Percentiles rank a stretch among this genome's conserved stretches.
Conservation (phyloP, 1,284 basidiomycete species). For the Naganishia liquefaciens region DNA sequence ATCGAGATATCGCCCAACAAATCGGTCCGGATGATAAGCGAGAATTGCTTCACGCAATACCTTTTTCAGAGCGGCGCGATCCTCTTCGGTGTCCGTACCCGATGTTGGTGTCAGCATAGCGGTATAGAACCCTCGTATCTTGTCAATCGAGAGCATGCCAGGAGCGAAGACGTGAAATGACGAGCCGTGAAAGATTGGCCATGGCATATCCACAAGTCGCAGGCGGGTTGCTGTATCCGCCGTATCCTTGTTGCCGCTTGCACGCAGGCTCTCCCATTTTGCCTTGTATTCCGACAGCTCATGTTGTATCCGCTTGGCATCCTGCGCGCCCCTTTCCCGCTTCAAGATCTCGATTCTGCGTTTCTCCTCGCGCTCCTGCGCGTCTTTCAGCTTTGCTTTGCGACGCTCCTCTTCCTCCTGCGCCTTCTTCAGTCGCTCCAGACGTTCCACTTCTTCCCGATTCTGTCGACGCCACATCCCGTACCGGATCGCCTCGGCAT, state of each 20-base stretch:
- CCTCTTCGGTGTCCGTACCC: constrained; percentile 4
- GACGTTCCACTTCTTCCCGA: constrained; percentile 30
- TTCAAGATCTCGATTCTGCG: constrained; percentile 30
- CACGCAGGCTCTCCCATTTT: constrained; percentile 28
- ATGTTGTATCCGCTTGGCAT: constrained; percentile 19
- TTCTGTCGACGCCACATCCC: constrained; percentile 34
- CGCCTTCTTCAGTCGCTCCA: constrained; percentile 27
- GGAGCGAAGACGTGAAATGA: constrained; percentile 25
- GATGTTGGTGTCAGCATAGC: constrained; percentile 13
- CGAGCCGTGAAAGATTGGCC: constrained; percentile 33
- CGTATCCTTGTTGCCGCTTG: not conserved
- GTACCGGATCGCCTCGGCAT: constrained; percentile 34
- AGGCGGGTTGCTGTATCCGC: not conserved
- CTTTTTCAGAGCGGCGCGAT: constrained; percentile 14
- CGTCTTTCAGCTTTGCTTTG: constrained; percentile 21
- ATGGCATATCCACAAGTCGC: constrained; percentile 30
- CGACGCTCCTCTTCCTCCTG: constrained; percentile 28
- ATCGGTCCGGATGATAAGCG: constrained; percentile 34
- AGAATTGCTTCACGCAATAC: constrained; percentile 33
- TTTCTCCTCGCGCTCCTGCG: constrained; percentile 27
- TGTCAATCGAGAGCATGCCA: constrained; percentile 24
- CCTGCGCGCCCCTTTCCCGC: constrained; percentile 25
- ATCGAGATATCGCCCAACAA: constrained; percentile 25
- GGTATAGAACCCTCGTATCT: constrained; percentile 26
- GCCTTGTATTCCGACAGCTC: constrained; percentile 29